A percentile compares a stretch with the other conserved stretches of the same genome.
These are phyloP conservation scores for Alternaria ethzedia DNA, from an alignment of 2,329 filamentous ascomycete genomes.

Conservation along the genomic window DNA sequence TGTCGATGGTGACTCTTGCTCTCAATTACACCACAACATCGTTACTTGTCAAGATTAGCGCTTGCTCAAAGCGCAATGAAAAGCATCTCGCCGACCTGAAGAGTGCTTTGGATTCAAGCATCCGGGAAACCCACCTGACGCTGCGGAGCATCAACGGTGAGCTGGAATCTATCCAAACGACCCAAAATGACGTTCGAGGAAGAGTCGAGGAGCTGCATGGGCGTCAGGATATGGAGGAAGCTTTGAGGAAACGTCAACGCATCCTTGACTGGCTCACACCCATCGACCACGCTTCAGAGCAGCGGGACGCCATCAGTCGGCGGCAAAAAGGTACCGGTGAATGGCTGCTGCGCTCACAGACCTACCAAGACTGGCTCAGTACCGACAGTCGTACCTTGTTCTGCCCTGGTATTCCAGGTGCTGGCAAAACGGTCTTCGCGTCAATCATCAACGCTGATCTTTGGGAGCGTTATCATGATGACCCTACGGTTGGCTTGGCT, in stretches of 20 bases:
- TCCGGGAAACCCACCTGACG: rapidly evolving
- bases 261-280: neutral
- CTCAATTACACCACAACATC: too few species aligned
- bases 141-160: neutral
- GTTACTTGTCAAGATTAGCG: too few species aligned
- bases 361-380: neutral
- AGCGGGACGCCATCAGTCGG: neutral
- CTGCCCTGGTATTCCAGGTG: neutral
- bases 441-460: neutral
- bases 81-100: neutral
- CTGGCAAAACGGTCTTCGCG: neutral
- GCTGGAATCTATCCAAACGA: neutral
- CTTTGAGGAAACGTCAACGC: neutral
- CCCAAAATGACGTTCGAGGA: neutral
- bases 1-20: too few species aligned
- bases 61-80: neutral
- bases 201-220: neutral
- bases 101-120: rapidly evolving
- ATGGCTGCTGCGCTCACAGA: neutral
- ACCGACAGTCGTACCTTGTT: neutral
- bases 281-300: neutral
- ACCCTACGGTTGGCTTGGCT: neutral
- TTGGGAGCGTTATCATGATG: neutral
- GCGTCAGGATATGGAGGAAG: neutral
- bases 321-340: neutral